A percentile compares a stretch with the other conserved stretches of the same genome.
Evolutionary conservation across 169 alveolate species (phyloP).

Genomic region (Amoebophrya sp.): DNA sequence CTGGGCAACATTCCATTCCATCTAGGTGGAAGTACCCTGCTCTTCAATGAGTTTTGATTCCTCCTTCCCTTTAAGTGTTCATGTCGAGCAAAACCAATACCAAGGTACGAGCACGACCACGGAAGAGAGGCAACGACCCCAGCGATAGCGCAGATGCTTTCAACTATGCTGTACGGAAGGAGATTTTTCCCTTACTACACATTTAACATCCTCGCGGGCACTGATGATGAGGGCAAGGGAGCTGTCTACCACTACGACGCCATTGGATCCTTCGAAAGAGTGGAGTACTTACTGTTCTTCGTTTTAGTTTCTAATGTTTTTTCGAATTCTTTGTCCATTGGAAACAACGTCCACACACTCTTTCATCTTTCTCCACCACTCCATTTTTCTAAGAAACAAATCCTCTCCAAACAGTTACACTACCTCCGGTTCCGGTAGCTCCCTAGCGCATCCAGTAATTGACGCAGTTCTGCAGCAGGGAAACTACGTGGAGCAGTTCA

Average conservation of each 20-base stretch:
- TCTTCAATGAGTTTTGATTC: neutral
- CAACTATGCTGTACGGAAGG: slow-evolving; percentile 43
- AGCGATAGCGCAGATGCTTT: slow-evolving; percentile 52
- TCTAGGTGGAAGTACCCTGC: neutral
- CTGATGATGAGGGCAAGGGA: slow-evolving; percentile 51
- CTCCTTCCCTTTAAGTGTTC: neutral
- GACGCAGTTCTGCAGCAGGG: neutral
- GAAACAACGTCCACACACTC: neutral
- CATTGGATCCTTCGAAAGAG: slow-evolving; percentile 47
- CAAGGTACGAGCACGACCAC: slow-evolving; percentile 46
- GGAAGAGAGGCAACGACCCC: slow-evolving; percentile 42
- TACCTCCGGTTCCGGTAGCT: neutral
- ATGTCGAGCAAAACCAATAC: neutral
- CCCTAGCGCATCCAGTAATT: neutral
- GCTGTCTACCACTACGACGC: slow-evolving; percentile 52
- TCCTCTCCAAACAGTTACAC: neutral
- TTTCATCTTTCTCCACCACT: neutral
- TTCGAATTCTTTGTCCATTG: neutral
- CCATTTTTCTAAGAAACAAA: no score
- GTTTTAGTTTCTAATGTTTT: neutral
- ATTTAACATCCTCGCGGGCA: slow-evolving; percentile 51
- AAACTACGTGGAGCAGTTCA: slow-evolving; percentile 10
- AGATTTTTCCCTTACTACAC: slow-evolving; percentile 55
- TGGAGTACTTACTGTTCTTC: slow-evolving; percentile 27
- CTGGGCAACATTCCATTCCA: neutral